phyloP scores from a whole-genome alignment of 2,329 filamentous ascomycete genomes.

The Colletotrichum orbiculare region DNA sequence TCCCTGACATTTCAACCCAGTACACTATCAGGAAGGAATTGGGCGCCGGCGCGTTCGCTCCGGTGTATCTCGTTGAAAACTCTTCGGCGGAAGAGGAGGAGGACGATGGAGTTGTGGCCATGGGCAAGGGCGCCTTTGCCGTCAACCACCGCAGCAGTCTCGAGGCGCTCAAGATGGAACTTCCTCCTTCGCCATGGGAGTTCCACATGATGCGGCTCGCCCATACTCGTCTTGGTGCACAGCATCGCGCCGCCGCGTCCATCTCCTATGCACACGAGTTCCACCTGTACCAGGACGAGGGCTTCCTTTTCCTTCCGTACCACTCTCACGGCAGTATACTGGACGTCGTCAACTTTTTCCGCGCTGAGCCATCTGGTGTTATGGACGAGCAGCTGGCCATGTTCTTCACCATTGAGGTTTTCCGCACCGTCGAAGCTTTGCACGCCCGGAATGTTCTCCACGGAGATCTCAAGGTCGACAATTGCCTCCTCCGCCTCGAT shows the following conservation, averaged over 20 bases:
- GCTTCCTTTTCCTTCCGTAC: conserved; percentile 88
- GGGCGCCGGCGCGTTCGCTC: conserved; percentile 92
- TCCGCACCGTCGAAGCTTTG: conserved; percentile 89
- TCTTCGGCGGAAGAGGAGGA: conserved; percentile 61
- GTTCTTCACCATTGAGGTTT: conserved; percentile 93
- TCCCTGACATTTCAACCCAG: conserved; percentile 71
- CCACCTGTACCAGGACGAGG: conserved; percentile 91
- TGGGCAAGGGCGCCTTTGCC: conserved; percentile 73
- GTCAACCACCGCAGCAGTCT: conserved; percentile 66
- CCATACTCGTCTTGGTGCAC: conserved; percentile 78
- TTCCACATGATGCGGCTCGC: conserved; percentile 94
- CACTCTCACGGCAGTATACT: conserved; percentile 91
- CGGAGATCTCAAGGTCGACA: conserved; percentile 95
- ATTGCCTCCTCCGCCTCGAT: conserved; percentile 89
- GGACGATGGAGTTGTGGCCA: conserved; percentile 58
- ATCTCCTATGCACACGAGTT: conserved; percentile 88
- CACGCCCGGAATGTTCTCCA: conserved; percentile 85
- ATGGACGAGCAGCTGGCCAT: conserved; percentile 94
- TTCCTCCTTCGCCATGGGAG: conserved; percentile 90
- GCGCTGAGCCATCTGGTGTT: conserved; percentile 75
- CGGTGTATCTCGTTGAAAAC: conserved; percentile 91
- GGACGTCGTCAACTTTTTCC: conserved; percentile 91
- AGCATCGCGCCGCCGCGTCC: conserved; percentile 78
- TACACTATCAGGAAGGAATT: conserved; percentile 89
- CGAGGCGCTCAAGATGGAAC: conserved; percentile 95